Evolutionary conservation across 2,329 filamentous ascomycete species (phyloP).

Genomic region (Basipetospora chlamydospora): DNA sequence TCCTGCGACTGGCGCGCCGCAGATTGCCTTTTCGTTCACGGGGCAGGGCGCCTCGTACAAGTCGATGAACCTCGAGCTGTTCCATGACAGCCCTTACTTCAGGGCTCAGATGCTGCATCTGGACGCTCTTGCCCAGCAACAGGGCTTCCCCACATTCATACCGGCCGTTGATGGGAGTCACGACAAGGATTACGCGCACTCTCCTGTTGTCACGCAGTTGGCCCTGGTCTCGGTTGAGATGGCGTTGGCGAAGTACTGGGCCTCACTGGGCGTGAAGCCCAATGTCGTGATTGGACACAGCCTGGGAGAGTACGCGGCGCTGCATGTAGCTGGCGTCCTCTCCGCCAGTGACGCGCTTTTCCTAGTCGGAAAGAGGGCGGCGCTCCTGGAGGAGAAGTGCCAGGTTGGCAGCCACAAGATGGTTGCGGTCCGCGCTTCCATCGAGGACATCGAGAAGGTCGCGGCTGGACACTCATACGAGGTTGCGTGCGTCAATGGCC

Average conservation of each 20-base stretch:
- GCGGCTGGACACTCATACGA: conserved; percentile 17
- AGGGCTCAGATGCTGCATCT: conserved; percentile 18
- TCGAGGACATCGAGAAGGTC: conserved; percentile 12
- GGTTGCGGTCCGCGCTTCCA: conserved; percentile 17
- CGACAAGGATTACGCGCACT: conserved; percentile 6
- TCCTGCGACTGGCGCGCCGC: too few species aligned
- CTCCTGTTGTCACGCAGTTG: conserved; percentile 19
- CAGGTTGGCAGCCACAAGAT: conserved; percentile 20
- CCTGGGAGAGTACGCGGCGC: conserved; percentile 47
- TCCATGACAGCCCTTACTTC: conserved; percentile 16
- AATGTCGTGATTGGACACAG: conserved; percentile 35
- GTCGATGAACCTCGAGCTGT: conserved; percentile 20
- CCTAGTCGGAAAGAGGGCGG: conserved; percentile 45
- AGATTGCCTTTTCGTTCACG: conserved; percentile 26
- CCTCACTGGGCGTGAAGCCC: conserved; percentile 22
- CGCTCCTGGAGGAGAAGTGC: conserved; percentile 40
- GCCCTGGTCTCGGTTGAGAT: conserved; percentile 24
- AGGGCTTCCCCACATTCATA: conserved; percentile 24
- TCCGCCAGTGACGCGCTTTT: conserved; percentile 46
- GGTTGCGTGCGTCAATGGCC: conserved; percentile 47
- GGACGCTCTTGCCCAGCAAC: conserved; percentile 14
- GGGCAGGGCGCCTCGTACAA: conserved; percentile 25
- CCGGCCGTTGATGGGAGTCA: conserved; percentile 25
- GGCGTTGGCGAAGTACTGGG: conserved; percentile 26
- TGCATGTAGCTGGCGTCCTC: conserved; percentile 47